These are phyloP conservation scores for Saccharomycopsis babjevae DNA, from an alignment of 805 yeast species.

Conservation along the genomic window DNA sequence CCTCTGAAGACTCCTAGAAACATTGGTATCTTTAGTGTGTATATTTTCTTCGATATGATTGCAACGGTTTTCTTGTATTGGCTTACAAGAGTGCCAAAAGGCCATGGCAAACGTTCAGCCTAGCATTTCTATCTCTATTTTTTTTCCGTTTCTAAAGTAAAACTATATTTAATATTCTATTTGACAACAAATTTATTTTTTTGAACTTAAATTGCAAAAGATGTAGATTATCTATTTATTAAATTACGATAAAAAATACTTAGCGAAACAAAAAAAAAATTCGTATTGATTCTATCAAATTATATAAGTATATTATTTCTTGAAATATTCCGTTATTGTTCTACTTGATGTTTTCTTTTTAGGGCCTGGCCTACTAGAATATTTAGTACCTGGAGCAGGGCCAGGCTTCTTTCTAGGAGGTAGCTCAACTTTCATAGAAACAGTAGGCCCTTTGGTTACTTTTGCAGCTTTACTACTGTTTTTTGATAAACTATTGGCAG, in stretches of 20 bases:
- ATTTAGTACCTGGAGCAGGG: constrained; percentile 7
- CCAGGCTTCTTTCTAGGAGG: constrained; percentile 6
- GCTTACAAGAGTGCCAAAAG: constrained; percentile 68
- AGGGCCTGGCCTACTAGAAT: constrained; percentile 6
- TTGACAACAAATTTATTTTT: no score
- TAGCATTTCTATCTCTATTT: not conserved
- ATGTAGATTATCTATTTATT: no score
- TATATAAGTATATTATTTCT: not conserved
- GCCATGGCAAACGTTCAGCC: constrained; percentile 24
- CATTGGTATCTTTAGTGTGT: constrained; percentile 45
- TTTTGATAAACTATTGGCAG: not conserved
- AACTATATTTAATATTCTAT: no score
- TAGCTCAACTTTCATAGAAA: not conserved
- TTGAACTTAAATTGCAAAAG: not conserved
- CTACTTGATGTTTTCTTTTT: constrained; percentile 2
- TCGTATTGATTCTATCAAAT: not conserved
- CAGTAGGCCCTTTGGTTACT: not conserved
- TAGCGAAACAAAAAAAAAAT: not conserved
- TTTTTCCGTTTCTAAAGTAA: not conserved
- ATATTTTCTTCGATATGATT: constrained; percentile 34
- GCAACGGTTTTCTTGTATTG: constrained; percentile 43
- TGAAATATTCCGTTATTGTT: not conserved
- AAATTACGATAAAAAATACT: not conserved
- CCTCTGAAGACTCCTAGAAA: constrained; percentile 42
- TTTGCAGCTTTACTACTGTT: not conserved